Base-by-base conservation (phyloP, 108 stramenopile genomes). In the Discostella pseudostelligera region DNA sequence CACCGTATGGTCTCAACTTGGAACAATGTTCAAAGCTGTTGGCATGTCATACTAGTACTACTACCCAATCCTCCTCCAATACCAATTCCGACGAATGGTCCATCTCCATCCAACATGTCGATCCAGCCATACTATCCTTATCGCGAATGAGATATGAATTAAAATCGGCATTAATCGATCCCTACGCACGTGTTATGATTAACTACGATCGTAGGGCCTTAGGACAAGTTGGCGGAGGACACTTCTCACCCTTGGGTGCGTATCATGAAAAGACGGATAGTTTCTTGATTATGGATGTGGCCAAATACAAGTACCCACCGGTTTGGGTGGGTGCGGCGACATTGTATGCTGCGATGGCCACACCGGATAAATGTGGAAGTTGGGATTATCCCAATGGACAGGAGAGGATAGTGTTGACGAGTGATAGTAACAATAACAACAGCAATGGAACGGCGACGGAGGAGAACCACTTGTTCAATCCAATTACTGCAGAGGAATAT, bases 241-340 rank as follows among this genome's bases (percentile, higher is more conserved):
- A 99, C 70, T 99, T 86, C 71, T 86, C 85, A 51, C 96, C 96
- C 14, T 35, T 99, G 54, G 98, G 88, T 0, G 90, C 82, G 25
- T 98, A 93, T 82, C 73, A 86, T 66, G 40, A 48, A 22, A 65
- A 50, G 8, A 69, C 72, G 0, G 97, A 96, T 64, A 55, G 79
- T n/a, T 96, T 99, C 26, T 81, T 98, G 47, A 70, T 99, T 42
- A 69, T 99, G 85, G 98, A 99, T 76, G 86, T 94, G 28, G 98
- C 98, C 39, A 95, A 96, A 56, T 99, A 97, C 87, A 99, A 99
- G 81, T 94, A 95, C 78, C 93, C 96, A 1, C 83, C 93, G 28
- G 94, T 87, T 42, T 99, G 98, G 98, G 91, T 94, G 13, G 67
- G 88, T 4, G 70, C 95, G 17, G 72, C 64, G 1, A 59, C 53